phyloP scores from a whole-genome alignment of 345 rosid species.

The Bretschneidera sinensis region DNA sequence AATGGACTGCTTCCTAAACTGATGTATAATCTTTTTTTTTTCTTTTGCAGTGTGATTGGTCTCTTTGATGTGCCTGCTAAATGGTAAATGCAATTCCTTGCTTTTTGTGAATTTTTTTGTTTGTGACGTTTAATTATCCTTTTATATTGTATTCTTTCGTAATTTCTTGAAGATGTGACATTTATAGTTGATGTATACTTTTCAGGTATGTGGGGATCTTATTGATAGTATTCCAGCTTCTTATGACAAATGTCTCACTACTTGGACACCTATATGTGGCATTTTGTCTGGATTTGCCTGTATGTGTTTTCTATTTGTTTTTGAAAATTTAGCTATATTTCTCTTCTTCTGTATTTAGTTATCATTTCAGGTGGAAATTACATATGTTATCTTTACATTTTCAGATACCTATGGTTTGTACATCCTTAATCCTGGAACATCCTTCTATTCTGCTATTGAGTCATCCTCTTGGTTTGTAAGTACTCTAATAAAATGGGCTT shows the following conservation, averaged over 20 bases:
- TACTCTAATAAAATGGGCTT: slow-evolving; percentile 17
- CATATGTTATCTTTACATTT: slow-evolving; percentile 12
- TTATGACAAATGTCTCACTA: slow-evolving; percentile 89
- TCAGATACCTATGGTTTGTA: slow-evolving; percentile 80
- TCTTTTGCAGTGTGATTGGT: slow-evolving; percentile 83
- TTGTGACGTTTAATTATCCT: background rate
- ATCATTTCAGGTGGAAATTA: background rate
- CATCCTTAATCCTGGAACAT: slow-evolving; percentile 81
- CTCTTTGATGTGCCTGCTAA: slow-evolving; percentile 94
- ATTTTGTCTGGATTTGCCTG: slow-evolving; percentile 96
- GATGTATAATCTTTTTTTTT: slow-evolving; percentile 17
- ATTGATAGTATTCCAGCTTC: slow-evolving; percentile 71
- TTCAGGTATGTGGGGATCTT: slow-evolving; percentile 88
- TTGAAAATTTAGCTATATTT: background rate
- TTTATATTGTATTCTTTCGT: background rate
- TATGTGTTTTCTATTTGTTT: slow-evolving; percentile 30
- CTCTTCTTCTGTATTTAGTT: slow-evolving; percentile 11
- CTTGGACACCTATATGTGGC: slow-evolving; percentile 96
- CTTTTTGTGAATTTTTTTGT: slow-evolving; percentile 10
- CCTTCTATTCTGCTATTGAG: slow-evolving; percentile 75
- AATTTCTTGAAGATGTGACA: slow-evolving; percentile 6
- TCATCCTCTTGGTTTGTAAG: slow-evolving; percentile 88
- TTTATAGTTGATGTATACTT: slow-evolving; percentile 13
- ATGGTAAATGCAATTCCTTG: slow-evolving; percentile 44
- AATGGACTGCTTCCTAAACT: slow-evolving; percentile 4